Evolutionary conservation across 2,329 filamentous ascomycete genomes (phyloP), one percentile per base, ranked within the genome.

Genomic region (Pseudogymnoascus sp.): DNA sequence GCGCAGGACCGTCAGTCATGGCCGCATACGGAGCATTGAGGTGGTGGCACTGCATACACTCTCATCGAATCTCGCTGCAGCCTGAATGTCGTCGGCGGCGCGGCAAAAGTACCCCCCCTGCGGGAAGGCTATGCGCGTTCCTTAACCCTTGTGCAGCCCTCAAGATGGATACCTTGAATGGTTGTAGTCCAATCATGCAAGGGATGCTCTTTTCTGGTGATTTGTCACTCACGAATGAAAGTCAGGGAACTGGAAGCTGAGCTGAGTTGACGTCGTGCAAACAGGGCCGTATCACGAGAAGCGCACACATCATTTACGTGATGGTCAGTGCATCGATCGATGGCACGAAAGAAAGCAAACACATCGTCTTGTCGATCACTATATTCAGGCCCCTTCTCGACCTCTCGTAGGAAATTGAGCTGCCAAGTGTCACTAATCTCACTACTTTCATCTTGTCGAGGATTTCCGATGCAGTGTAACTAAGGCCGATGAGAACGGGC

Each of bases 61-160:
- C 50, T 33, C 50, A 56, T 56, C n/a, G 28, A 31, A 56, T 7
- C 50, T 56, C 25, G 28, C 50, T 56, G 50, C 3, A 56, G 50
- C 50, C 50, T 56, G 50, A 35, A 56, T 56, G 50, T 56, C 50
- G 50, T 33, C 50, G 50, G 50, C 50, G 50, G 50, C 50, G 50
- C 50, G 50, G 50, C 50, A 56, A 56, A 56, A 33, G 50, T 56
- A 56, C 50, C 16, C 28, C 50, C 28, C 50, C 50, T 56, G 50
- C 25, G n/a, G 50, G 50, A 35, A 56, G 50, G 50, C 50, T 56
- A 56, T 56, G 50, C 28, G 28, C 28, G 28, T 56, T 33, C 50
- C 50, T 35, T 18, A 33, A 16, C 16, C 47, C 50, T 11, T 56
- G 50, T 56, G 50, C 50, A 56, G 50, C 50, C 50, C 50, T 33